Evolutionary conservation across 768 basidiomycete genomes (phyloP), one percentile per base, ranked within the genome.

Genomic region (Macrolepiota dolichaula): DNA sequence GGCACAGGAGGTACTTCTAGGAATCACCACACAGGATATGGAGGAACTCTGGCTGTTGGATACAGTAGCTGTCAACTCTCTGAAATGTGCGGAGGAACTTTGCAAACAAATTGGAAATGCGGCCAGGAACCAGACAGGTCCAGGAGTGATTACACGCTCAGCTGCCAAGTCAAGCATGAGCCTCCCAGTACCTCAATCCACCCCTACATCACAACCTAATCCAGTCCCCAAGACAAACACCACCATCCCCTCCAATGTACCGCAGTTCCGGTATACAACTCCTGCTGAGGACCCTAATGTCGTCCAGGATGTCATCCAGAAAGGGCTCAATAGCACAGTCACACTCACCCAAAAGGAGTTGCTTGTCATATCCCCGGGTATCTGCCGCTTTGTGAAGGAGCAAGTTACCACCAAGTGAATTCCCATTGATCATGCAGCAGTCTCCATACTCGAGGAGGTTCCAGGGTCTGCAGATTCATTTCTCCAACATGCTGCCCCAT

Each of bases 291-390:
- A 65, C 22, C 22, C 62, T 1, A 49, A 38, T 15, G 9, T 64
- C 1, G 29, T 62, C 19, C 51, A 51, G 3, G 40, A 32, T 5
- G 55, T 67, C 1, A 51, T 63, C 2, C 44, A 66, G 15, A 38
- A 51, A 0, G 51, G 58, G 1, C 49, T 70, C 3, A 63, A 67
- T 12, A 51, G 27, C 1, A 25, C 65, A 3, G 59, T 70, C 9
- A 61, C 61, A 0, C 35, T 70, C 2, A 63, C 68, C 2, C 56
- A 49, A 7, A 49, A 57, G 2, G 66, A 70, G 51, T 56, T 70
- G 1, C 46, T 65, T 0, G 62, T 64, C 0, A 49, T 64, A 0
- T 49, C 70, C 0, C 67, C 68, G 0, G 67, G 66, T 1, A 49
- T 71, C 9, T 52, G 68, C 0, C 62, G 61, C 19, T 46, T 55